Evolutionary conservation across 2,329 filamentous ascomycete species (phyloP), one percentile per base, ranked within the genome.

Genomic region (Fusarium buxicola): DNA sequence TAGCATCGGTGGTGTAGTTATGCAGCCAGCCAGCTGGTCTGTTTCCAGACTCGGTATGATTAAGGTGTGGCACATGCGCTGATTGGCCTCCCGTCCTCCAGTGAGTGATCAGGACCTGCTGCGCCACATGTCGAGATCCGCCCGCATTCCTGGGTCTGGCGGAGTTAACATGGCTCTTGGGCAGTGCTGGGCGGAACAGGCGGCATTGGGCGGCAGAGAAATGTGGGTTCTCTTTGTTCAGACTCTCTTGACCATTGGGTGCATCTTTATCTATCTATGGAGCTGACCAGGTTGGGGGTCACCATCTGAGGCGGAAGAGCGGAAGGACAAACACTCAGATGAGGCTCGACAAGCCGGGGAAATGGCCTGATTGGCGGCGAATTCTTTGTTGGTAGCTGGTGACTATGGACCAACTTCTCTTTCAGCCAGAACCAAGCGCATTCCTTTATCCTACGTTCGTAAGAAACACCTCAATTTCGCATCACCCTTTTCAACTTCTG

Each of bases 151-250:
- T 27, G 41, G 12, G 18, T 34, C 21, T 18, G 30, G 47, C 58
- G 60, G 60, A 56, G 34, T 49, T 45, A 44, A 47, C 44, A 21
- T 21, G 3, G 25, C 15, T 47, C 32, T 50, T 12, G 43, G 50
- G 44, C 58, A 56, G 58, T 55, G 9, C 25, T 25, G 30, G 24
- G 60, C 58, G 58, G 58, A 53, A 58, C 7, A 3, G 32, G 59
- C 60, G 60, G 60, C 34, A 61, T 52, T 12, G 36, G 40, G 60
- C 50, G 60, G 60, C 13, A 47, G 34, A 31, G 28, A 16, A 36
- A 35, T 35, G n/a, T 35, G 32, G 32, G 27, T 9, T 27, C 30
- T 11, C 18, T 32, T 16, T 31, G 32, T 45, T 11, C 13, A 34
- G 16, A 25, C 13, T 27, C 15, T 18, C 12, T 16, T 15, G 13